phyloP scores from a whole-genome alignment of 2,329 filamentous ascomycete genomes.

The Ophioceras dolichostomum region DNA sequence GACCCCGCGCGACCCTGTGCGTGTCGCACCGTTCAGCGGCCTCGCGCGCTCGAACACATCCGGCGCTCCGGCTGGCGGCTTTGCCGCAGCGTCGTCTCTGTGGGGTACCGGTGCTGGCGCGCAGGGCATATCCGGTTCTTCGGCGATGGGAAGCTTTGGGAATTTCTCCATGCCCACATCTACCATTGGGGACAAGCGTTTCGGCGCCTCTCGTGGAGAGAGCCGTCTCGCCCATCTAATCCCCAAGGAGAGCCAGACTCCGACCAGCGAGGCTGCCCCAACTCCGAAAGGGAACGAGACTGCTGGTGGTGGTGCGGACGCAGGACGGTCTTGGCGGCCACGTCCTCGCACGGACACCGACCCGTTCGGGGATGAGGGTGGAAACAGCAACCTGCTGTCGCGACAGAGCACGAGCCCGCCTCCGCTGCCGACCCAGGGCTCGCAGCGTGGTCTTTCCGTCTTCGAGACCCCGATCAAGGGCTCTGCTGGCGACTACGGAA shows the following conservation, averaged over 20 bases:
- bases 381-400: slow-evolving; percentile 9
- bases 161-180: slow-evolving; percentile 64
- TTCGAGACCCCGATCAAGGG: slow-evolving; percentile 45
- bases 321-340: slow-evolving; percentile 40
- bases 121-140: slow-evolving; percentile 49
- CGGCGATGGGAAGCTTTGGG: slow-evolving; percentile 76
- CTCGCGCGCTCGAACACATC: slow-evolving; percentile 44
- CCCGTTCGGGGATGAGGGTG: slow-evolving; percentile 57
- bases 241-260: slow-evolving; percentile 50
- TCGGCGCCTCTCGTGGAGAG: slow-evolving; percentile 57
- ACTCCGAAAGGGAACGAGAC: slow-evolving; percentile 36
- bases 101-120: slow-evolving; percentile 37
- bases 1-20: too few relatives aligned
- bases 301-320: slow-evolving; percentile 20
- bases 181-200: slow-evolving; percentile 58
- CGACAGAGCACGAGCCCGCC: slow-evolving; percentile 55
- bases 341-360: slow-evolving; percentile 61
- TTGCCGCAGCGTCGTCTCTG: slow-evolving; percentile 28
- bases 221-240: slow-evolving; percentile 81
- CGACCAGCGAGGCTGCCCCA: slow-evolving; percentile 38
- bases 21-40: too few relatives aligned
- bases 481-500: slow-evolving; percentile 46
- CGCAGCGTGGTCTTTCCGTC: slow-evolving; percentile 23
- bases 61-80: too few relatives aligned
- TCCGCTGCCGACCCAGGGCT: slow-evolving; percentile 15